phyloP scores from a whole-genome alignment of 257 asterid genomes.

The Penstemon davidsonii region DNA sequence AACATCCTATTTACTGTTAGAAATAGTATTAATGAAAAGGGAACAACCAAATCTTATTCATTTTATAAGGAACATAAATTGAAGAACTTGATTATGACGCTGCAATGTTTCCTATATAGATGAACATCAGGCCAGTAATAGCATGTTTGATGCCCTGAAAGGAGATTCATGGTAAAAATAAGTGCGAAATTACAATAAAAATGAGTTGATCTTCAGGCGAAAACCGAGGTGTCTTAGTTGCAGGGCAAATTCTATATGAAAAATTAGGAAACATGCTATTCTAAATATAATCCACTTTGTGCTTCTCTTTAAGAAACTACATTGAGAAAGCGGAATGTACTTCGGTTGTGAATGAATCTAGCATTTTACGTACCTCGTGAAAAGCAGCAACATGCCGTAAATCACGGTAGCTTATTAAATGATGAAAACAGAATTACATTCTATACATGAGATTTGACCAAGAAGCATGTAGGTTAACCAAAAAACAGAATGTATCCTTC shows the following conservation, averaged over 20 bases:
- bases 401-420: background rate
- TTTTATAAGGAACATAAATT: background rate
- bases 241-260: background rate
- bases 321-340: background rate
- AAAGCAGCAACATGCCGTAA: background rate
- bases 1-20: background rate
- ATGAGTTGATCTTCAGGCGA: slow-evolving; percentile 6
- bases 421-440: slow-evolving; percentile 11
- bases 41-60: slow-evolving; percentile 1
- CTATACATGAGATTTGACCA: background rate
- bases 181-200: slow-evolving; percentile 1
- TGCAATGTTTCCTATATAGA: background rate
- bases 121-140: background rate
- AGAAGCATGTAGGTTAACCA: background rate
- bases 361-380: background rate
- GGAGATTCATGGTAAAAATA: slow-evolving; percentile 8
- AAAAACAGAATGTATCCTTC: background rate
- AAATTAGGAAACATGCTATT: background rate
- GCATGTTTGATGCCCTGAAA: slow-evolving; percentile 7
- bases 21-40: background rate
- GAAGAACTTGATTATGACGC: background rate
- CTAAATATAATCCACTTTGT: background rate
- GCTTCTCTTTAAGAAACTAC: slow-evolving; percentile 21
- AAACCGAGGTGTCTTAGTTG: background rate
- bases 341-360: background rate